Evolutionary conservation across 495 filamentous ascomycete species (phyloP), one percentile per base, ranked within the genome.

Genomic region (Oleoguttula mirabilis): DNA sequence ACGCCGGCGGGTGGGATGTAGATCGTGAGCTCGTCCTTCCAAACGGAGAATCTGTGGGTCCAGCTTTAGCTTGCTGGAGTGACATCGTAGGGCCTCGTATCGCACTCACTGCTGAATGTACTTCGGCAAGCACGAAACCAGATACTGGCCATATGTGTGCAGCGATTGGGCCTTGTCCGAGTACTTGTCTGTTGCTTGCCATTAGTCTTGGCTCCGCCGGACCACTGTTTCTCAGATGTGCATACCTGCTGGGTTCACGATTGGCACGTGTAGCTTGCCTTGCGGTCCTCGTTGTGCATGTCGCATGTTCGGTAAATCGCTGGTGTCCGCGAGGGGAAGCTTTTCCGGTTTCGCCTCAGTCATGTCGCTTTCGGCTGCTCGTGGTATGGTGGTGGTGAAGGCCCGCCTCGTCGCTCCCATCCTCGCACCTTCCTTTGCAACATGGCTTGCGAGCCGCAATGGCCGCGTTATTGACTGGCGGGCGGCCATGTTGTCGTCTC

Each of bases 11-110:
- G 90, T 30, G 85, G 66, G 56, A 94, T 88, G 64, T 88, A 90
- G 60, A 99, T 84, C 45, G 79, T 82, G 47, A 99, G 74, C 60
- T 99, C 92, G 60, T 99, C 90, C 70, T 99, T 99, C 92, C 88
- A 96, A 22, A 98, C 88, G 28, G 84, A 86, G 72, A 95, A 95
- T 39, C 60, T 64, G 37, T 28, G 33, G 7, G 14, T n/a, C n/a
- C n/a, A n/a, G n/a, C n/a, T n/a, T n/a, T n/a, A n/a, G n/a, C 11
- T 50, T 16, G 37, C 27, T 19, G n/a, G n/a, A n/a, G n/a, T n/a
- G n/a, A n/a, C 19, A 25, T 8, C 3, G 14, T 36, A 41, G 28
- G 14, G 32, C 5, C 10, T 15, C n/a, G 11, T 7, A n/a, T n/a
- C n/a, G n/a, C 1, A 39, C 39, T 15, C 37, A 65, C 64, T 99